Evolutionary conservation across 805 yeast species (phyloP), one percentile per base, ranked within the genome.

Genomic region (Yarrowia sp.): DNA sequence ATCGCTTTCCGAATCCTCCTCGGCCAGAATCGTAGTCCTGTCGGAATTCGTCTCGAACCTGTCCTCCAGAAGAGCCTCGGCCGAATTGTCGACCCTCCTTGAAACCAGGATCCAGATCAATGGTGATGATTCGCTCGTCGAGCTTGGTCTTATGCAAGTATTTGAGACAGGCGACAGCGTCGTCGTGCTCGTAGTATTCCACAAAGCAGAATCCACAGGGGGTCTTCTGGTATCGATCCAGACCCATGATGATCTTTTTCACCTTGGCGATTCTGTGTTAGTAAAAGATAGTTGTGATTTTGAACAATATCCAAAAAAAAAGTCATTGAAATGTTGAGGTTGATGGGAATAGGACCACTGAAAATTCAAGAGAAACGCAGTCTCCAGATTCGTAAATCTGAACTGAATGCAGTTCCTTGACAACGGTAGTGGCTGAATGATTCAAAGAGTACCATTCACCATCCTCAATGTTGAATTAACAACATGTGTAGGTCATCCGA

Each of bases 181-280:
- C 92, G 63, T 83, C 83, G 53, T 88, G 87, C 38, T 81, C 77
- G 67, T 84, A 84, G 77, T 88, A 95, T 56, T 92, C 89, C 48
- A 95, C 92, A 76, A 95, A 95, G 76, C 98, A 93, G 78, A 95
- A 94, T 16, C 99, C 98, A 76, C 98, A 93, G 1, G 99, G 99
- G 1, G 97, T 93, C 74, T 89, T 87, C 72, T 90, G 89, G 76
- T 89, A 88, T 72, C 97, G 84, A 77, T 95, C 98, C 45, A 95
- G 84, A 0, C 99, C 99, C 98, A 95, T 95, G 65, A 94, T 87
- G 50, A 93, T 90, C 74, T 89, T 83, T 72, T 86, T 86, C 48
- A 94, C 87, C 15, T 85, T 82, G 0, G 98, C 98, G 32, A 74
- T 78, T 63, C 67, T 69, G 72, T 72, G 68, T 61, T 49, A 50